Percentiles rank a stretch among this genome's conserved stretches.
These are phyloP conservation scores for Vararia minispora DNA, from an alignment of 768 basidiomycete species.

Conservation along the genomic window DNA sequence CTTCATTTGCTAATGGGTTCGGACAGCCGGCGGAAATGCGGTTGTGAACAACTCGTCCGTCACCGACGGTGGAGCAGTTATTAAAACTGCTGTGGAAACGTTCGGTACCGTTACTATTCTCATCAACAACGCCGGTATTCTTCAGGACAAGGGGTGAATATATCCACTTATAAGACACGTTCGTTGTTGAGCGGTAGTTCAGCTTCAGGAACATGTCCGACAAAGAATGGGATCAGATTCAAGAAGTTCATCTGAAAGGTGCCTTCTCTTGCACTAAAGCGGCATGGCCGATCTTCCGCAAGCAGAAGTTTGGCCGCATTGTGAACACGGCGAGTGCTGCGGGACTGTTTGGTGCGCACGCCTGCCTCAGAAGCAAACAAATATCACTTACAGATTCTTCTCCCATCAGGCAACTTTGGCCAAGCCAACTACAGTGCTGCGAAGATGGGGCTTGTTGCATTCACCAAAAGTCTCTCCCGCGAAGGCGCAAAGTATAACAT, in stretches of 20 bases:
- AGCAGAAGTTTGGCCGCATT: constrained; percentile 89
- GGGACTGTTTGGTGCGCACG: constrained; percentile 78
- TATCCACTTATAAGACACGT: background rate
- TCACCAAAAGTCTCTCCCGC: constrained; percentile 85
- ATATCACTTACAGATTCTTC: no score
- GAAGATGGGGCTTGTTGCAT: constrained; percentile 90
- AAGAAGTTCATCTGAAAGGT: constrained; percentile 88
- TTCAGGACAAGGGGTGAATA: constrained; percentile 66
- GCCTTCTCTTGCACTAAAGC: constrained; percentile 90
- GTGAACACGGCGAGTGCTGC: constrained; percentile 94
- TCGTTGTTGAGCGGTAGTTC: background rate
- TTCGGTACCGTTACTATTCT: constrained; percentile 83
- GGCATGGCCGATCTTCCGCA: constrained; percentile 91
- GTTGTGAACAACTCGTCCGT: constrained; percentile 80
- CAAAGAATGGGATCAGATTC: constrained; percentile 84
- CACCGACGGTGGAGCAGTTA: constrained; percentile 76
- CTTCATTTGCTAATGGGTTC: background rate
- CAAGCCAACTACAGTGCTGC: constrained; percentile 98
- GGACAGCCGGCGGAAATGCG: constrained; percentile 78
- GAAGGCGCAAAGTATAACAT: constrained; percentile 93
- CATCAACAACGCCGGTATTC: constrained; percentile 93
- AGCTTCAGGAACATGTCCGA: constrained; percentile 98
- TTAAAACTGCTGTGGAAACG: constrained; percentile 73
- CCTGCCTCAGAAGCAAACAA: no score
- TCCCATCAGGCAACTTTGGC: constrained; percentile 72